Base-by-base conservation (phyloP, 352 stramenopile species). In the Phytophthora sojae region DNA sequence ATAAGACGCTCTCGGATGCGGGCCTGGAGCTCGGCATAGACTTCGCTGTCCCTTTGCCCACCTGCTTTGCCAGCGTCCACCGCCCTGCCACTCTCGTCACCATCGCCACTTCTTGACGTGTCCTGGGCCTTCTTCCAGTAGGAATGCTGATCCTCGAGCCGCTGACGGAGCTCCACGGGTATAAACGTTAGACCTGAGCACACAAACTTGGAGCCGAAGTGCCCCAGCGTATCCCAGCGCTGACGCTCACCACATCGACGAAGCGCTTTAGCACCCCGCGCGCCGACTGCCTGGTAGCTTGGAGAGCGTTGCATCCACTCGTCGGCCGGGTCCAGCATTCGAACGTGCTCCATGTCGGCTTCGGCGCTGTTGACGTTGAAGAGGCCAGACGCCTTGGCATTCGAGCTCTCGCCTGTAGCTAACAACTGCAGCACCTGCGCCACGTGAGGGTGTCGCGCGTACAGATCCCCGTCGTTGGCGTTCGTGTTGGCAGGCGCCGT, bases 231-330 rank as follows among this genome's bases (percentile, higher is more conserved):
- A 49, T 92, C 84, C 82, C 84, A 90, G 0, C 82, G 84, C 49
- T 69, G 54, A 15, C 82, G 82, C 47, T 79, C 67, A 2, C 54
- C 63, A 2, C 69, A 66, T 4, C 54, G 64, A 47, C 64, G 65
- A 42, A 90, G 57, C 14, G 76, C 71, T 9, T 80, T 57, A 8
- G 55, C 37, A 8, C 69, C 61, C 15, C 82, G 73, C 3, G 44
- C 6, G 3, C 79, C 82, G 26, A 92, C 85, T 25, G 63, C 74
- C 42, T 82, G 73, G 50, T 92, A 90, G 59, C 75, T 87, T 3
- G 52, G 61, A 3, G 75, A 83, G 17, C 84, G 75, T 45, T 88
- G 76, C 2, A 19, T 37, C 84, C 84, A 92, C 51, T 86, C 79
- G 11, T 90, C 78, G 1, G 47, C 58, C 12, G 64, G 54, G 9